A percentile compares a stretch with the other conserved stretches of the same genome.
Conservation (phyloP, 177 flowering plant species). For the Vitis hybrid region DNA sequence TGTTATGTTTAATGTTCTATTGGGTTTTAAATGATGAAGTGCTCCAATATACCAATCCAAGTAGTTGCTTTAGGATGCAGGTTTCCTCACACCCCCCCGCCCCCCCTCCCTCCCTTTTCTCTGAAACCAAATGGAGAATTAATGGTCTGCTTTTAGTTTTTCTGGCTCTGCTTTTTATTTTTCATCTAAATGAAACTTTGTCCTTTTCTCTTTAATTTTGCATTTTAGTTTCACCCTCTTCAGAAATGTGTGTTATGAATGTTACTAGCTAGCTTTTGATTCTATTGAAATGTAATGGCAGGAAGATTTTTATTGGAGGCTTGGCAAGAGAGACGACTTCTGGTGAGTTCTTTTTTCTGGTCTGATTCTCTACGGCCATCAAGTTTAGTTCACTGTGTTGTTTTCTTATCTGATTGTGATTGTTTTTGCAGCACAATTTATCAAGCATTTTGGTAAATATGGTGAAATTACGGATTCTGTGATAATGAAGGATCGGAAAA, state of each 20-base stretch:
- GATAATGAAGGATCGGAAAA: constrained; percentile 89
- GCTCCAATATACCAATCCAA: too few relatives aligned
- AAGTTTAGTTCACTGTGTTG: neutral
- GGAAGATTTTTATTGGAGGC: constrained; percentile 93
- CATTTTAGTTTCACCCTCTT: neutral
- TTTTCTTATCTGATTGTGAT: neutral
- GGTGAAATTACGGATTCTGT: constrained; percentile 93
- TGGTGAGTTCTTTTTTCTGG: constrained; percentile 40
- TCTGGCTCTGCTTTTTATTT: neutral
- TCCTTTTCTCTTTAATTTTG: neutral
- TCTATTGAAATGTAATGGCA: constrained; percentile 31
- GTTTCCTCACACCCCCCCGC: too few relatives aligned
- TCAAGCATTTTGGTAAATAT: constrained; percentile 78
- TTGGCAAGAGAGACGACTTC: constrained; percentile 79
- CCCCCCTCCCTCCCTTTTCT: too few relatives aligned
- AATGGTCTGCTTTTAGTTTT: too few relatives aligned
- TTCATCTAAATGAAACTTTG: neutral
- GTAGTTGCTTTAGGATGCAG: too few relatives aligned
- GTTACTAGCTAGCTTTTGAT: constrained; percentile 4
- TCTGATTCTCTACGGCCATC: neutral
- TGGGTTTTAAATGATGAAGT: too few relatives aligned
- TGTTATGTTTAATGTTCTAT: too few relatives aligned
- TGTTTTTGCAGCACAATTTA: constrained; percentile 55
- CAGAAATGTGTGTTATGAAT: neutral
- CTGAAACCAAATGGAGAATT: too few relatives aligned